Base-by-base conservation (phyloP, 1,139 yeast species). In the Pichia cactophila region DNA sequence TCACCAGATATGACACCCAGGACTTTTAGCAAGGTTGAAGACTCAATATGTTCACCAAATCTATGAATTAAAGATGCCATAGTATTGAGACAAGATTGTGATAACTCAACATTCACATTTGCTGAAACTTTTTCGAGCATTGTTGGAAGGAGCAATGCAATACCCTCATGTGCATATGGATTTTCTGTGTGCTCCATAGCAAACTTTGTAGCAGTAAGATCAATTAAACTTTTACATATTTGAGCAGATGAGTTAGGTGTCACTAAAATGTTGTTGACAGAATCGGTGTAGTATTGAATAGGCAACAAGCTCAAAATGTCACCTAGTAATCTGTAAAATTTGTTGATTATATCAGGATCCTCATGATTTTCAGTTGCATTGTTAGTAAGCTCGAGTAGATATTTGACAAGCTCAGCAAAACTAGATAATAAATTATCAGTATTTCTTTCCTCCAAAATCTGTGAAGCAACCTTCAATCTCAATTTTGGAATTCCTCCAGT, bases 301-400 rank as follows among this genome's bases (percentile, higher is more conserved):
- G 97, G 97, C 50, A 90, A 71, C 54, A 88, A 71, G 52, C 80
- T 80, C 56, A 90, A 69, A 55, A 83, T 69, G 56, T 77, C 77
- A 42, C 81, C 78, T 56, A 90, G 71, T 47, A 86, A 68, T 29
- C 70, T 73, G 58, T 73, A 74, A 28, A 73, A 57, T 28, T 60
- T 61, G 36, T 50, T 58, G 11, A 64, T 53, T 44, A 68, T 58
- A 47, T 60, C 64, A 36, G 59, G 65, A 46, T 61, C 65, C 44
- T 60, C 66, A 14, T 45, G 43, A 16, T 48, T 52, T 16, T 46
- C 46, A 8, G 52, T 53, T 26, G 51, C 54, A 35, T 51, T 39
- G 44, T 65, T 67, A 46, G 72, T 62, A 10, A 68, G 59, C 6
- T 57, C 61, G 35, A 73, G 55, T 16, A 71, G 49, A 67, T 68